Evolutionary conservation across 768 basidiomycete species (phyloP).

Genomic region (Mrakia gelida): DNA sequence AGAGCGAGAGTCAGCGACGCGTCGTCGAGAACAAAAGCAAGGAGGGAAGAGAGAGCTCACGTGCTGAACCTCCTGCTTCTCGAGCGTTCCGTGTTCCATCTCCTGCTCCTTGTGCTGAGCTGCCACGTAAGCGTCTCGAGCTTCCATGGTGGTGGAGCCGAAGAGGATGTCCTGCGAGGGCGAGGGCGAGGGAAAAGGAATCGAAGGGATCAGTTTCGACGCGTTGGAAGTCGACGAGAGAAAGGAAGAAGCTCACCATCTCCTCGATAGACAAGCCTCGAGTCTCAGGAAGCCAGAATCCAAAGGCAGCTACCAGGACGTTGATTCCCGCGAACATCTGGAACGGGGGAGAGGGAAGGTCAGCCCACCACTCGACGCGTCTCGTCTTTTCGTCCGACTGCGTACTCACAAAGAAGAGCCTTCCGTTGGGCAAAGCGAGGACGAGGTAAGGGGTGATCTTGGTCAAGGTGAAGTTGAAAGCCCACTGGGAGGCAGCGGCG

Average conservation of each 20-base stretch:
- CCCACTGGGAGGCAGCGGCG: conserved; percentile 28
- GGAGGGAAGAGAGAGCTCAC: too few species aligned
- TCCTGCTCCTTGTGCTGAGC: background rate
- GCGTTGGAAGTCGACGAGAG: background rate
- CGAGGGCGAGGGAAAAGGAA: background rate
- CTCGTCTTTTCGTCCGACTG: background rate
- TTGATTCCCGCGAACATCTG: background rate
- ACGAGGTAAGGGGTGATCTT: conserved; percentile 30
- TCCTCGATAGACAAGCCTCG: conserved; percentile 12
- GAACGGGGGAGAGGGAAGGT: background rate
- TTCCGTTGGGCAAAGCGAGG: conserved; percentile 17
- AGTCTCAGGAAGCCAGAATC: conserved; percentile 26
- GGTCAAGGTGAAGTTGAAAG: conserved; percentile 25
- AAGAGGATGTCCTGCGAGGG: background rate
- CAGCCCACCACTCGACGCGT: background rate
- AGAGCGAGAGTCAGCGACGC: too few species aligned
- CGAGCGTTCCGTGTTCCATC: background rate
- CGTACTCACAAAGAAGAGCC: conserved; percentile 11
- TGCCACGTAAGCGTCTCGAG: background rate
- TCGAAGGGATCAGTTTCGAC: background rate
- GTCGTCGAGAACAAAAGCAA: too few species aligned
- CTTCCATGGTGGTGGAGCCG: background rate
- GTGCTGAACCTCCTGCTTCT: background rate
- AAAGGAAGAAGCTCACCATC: conserved; percentile 4
- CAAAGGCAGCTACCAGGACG: conserved; percentile 20